phyloP scores from a whole-genome alignment of 129 eudicot species.

The carrot (Daucus carota) region DNA sequence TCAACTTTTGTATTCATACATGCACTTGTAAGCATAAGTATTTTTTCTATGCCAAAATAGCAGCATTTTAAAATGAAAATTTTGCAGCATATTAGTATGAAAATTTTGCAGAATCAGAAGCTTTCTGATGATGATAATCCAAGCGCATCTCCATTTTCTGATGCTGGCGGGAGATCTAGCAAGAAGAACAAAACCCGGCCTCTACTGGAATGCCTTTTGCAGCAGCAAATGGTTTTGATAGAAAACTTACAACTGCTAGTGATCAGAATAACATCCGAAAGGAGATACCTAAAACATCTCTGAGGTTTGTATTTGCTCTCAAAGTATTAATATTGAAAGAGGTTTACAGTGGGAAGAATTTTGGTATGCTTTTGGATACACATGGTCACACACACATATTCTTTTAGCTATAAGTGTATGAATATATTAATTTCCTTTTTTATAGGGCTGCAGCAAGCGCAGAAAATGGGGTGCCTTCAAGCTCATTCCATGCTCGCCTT shows the following conservation, averaged over 20 bases:
- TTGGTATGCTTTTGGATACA: slow-evolving; percentile 6
- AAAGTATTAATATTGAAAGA: background rate
- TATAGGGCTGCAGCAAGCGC: slow-evolving; percentile 37
- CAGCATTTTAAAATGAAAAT: background rate
- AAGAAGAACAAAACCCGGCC: slow-evolving; percentile 27
- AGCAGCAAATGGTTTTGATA: slow-evolving; percentile 21
- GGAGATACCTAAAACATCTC: slow-evolving; percentile 27
- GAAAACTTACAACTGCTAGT: slow-evolving; percentile 19
- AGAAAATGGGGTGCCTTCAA: slow-evolving; percentile 33
- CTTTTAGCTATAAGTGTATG: background rate
- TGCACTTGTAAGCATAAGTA: background rate
- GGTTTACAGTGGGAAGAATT: background rate
- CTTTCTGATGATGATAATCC: slow-evolving; percentile 54
- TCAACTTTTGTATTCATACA: background rate
- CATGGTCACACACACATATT: no score
- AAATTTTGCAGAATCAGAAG: slow-evolving; percentile 28
- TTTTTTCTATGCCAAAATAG: background rate
- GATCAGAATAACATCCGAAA: slow-evolving; percentile 16
- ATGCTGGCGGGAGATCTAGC: slow-evolving; percentile 38
- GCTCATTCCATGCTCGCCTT: slow-evolving; percentile 50
- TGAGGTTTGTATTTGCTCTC: slow-evolving; percentile 31
- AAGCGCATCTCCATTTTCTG: slow-evolving; percentile 70
- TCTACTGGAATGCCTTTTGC: slow-evolving; percentile 19
- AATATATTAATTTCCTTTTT: slow-evolving; percentile 5
- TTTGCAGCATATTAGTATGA: slow-evolving; percentile 23